A percentile compares a stretch with the other conserved stretches of the same genome.
Conservation (phyloP, 352 stramenopile genomes). For the Globisporangium ultimum region DNA sequence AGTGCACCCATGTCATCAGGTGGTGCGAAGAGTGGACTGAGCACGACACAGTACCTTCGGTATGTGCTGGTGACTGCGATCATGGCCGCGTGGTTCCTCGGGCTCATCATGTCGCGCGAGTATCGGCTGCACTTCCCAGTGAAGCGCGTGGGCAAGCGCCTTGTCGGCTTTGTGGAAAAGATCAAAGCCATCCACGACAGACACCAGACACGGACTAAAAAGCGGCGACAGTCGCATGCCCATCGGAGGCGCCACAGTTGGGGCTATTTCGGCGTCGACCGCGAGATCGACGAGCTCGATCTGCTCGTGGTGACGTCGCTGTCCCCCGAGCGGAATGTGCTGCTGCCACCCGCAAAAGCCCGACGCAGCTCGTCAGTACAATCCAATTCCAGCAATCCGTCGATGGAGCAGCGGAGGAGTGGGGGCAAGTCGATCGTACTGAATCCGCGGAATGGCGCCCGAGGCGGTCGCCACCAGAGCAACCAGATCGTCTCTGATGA, state of each 20-base stretch:
- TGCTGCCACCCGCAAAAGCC: constrained; percentile 7
- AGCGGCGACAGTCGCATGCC: constrained; percentile 12
- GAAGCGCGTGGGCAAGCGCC: constrained; percentile 23
- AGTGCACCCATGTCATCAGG: neutral
- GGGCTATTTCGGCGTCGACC: constrained; percentile 22
- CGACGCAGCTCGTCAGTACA: constrained; percentile 8
- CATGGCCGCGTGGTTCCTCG: constrained; percentile 39
- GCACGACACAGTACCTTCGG: constrained; percentile 17
- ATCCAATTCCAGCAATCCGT: constrained; percentile 1
- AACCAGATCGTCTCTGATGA: constrained; percentile 88
- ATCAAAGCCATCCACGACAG: constrained; percentile 17
- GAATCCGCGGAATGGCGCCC: constrained; percentile 53
- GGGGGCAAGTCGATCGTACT: constrained; percentile 54
- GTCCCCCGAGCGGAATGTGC: constrained; percentile 38
- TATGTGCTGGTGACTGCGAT: constrained; percentile 41
- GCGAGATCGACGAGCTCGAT: constrained; percentile 69
- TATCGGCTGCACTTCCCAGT: constrained; percentile 51
- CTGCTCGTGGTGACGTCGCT: constrained; percentile 72
- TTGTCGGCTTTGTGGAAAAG: constrained; percentile 19
- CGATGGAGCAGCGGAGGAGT: neutral
- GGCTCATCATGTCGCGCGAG: constrained; percentile 39
- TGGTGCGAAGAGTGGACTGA: neutral
- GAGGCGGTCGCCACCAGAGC: constrained; percentile 65
- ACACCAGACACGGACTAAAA: neutral
- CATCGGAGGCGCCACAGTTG: constrained; percentile 19